phyloP scores from a whole-genome alignment of 768 basidiomycete species.

The Pulveroboletus sp. region DNA sequence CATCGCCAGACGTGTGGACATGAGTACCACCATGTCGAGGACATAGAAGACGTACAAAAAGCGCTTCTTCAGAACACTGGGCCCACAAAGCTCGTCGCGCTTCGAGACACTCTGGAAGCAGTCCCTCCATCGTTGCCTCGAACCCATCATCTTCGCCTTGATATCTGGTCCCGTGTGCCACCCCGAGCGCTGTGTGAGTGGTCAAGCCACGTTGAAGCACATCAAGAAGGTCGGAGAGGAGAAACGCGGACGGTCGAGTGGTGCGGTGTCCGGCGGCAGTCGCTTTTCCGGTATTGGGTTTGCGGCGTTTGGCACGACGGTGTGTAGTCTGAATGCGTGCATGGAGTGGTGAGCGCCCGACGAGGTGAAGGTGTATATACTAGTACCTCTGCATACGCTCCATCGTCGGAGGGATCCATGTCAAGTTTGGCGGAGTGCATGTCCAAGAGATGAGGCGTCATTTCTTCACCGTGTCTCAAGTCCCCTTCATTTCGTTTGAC shows the following conservation, averaged over 20 bases:
- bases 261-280: conserved; percentile 3
- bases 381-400: conserved; percentile 20
- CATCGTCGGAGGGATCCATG: conserved; percentile 16
- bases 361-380: background rate
- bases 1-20: background rate
- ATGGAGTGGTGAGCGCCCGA: background rate
- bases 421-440: background rate
- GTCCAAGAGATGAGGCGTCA: background rate
- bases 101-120: conserved; percentile 34
- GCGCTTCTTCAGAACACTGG: conserved; percentile 7
- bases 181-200: background rate
- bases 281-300: conserved; percentile 18
- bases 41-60: conserved; percentile 11
- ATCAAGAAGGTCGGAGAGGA: conserved; percentile 14
- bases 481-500: background rate
- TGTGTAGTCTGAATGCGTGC: conserved; percentile 6
- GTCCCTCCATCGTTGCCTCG: conserved; percentile 30
- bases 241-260: conserved; percentile 16
- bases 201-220: conserved; percentile 13
- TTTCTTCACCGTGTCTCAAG: background rate
- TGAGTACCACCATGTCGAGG: background rate
- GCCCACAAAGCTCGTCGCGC: conserved; percentile 26
- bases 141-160: conserved; percentile 22
- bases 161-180: background rate
- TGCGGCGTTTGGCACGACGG: conserved; percentile 25